Evolutionary conservation across 176 grass and related monocot genomes (phyloP).

Genomic region (Carex littledalei): DNA sequence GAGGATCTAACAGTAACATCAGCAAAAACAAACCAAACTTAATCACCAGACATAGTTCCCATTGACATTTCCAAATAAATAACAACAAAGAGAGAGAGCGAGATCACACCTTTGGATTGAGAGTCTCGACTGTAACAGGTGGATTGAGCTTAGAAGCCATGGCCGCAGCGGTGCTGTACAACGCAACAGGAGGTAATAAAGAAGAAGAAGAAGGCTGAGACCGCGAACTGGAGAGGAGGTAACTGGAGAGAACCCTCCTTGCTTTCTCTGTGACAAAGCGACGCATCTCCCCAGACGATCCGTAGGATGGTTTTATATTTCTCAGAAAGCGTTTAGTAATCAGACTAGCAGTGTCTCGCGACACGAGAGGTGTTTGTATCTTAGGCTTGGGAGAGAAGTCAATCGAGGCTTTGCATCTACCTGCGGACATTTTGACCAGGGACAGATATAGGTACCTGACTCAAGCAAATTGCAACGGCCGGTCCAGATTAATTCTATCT

Average conservation of each 20-base stretch:
- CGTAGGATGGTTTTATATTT: background rate
- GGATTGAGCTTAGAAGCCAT: conserved; percentile 27
- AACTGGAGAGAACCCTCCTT: conserved; percentile 35
- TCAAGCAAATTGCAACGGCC: too few relatives aligned
- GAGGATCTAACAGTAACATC: background rate
- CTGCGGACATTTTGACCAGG: background rate
- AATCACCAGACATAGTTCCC: background rate
- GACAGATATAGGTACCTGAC: too few relatives aligned
- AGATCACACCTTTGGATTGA: conserved; percentile 57
- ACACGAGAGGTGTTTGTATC: background rate
- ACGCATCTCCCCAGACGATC: conserved; percentile 31
- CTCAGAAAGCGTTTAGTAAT: background rate
- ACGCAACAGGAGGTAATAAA: background rate
- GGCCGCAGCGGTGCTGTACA: conserved; percentile 27
- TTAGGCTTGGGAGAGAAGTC: conserved; percentile 19
- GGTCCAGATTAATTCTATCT: too few relatives aligned
- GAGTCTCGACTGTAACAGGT: conserved; percentile 43
- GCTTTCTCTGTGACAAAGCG: conserved; percentile 53
- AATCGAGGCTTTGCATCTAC: background rate
- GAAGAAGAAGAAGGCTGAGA: conserved; percentile 17
- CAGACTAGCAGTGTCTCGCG: background rate
- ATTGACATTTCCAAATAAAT: background rate
- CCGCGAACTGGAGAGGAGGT: conserved; percentile 28
- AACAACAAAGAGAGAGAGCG: background rate
- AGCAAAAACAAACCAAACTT: background rate